Evolutionary conservation across 352 stramenopile genomes (phyloP).

Genomic region (Globisporangium cylindrosporum): DNA sequence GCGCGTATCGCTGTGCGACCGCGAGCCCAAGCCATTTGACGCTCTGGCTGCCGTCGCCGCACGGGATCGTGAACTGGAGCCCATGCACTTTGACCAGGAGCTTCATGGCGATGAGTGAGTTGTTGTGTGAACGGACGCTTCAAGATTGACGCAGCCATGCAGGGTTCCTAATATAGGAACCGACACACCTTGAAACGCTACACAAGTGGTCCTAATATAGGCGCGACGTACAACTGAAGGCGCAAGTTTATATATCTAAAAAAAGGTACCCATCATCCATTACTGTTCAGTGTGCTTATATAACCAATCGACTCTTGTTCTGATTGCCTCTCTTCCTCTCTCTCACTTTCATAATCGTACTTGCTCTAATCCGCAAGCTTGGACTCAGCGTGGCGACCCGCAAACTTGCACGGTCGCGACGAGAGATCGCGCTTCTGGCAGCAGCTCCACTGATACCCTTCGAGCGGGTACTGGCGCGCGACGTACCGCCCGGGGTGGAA

Average conservation of each 20-base stretch:
- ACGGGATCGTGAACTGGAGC: slow-evolving; percentile 67
- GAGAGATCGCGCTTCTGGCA: slow-evolving; percentile 80
- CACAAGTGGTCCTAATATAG: no score
- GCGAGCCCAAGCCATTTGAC: slow-evolving; percentile 84
- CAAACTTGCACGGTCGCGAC: slow-evolving; percentile 78
- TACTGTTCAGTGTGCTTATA: not conserved
- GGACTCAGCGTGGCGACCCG: slow-evolving; percentile 66
- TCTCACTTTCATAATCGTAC: not conserved
- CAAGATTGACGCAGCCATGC: not conserved
- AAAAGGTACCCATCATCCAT: not conserved
- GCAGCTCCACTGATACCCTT: slow-evolving; percentile 83
- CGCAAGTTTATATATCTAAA: not conserved
- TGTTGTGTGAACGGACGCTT: slow-evolving; percentile 1
- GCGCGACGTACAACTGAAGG: no score
- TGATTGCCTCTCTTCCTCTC: not conserved
- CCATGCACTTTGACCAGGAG: slow-evolving; percentile 68
- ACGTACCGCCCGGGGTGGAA: slow-evolving; percentile 77
- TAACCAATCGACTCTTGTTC: not conserved
- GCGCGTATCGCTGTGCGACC: slow-evolving; percentile 72
- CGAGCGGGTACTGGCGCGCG: slow-evolving; percentile 70
- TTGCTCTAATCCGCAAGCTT: slow-evolving; percentile 47
- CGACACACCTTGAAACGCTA: no score
- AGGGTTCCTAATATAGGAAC: not conserved
- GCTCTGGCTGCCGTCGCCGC: slow-evolving; percentile 70
- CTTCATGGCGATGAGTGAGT: slow-evolving; percentile 32